Evolutionary conservation across 2,329 filamentous ascomycete genomes (phyloP), one percentile per base, ranked within the genome.

Genomic region (Epichloe bromicola): DNA sequence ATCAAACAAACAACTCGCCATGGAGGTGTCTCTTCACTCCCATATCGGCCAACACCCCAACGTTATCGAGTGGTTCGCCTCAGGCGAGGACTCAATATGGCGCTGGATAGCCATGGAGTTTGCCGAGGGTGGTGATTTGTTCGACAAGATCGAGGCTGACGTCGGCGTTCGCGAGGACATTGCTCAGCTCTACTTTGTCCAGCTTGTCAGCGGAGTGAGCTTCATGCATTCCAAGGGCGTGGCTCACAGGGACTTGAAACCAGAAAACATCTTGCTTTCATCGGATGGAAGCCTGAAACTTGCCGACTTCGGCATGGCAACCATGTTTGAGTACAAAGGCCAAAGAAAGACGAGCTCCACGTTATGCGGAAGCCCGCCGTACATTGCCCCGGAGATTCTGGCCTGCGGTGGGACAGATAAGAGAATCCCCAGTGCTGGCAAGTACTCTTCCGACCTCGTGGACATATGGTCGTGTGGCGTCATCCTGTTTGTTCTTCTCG

Each of bases 71-170:
- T 96, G 88, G 77, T 89, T 94, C 60, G 83, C 85, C 41, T 86
- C 84, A 2, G 91, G 89, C 50, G 88, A 96, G 66, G 90, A 98
- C 64, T 62, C 75, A 0, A 71, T 83, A 17, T 98, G 93, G 91
- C 81, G 86, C 59, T 98, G 93, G 93, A 95, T 98, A 59, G 91
- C 90, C 39, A 96, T 98, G 89, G 93, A 98, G 68, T 85, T 88
- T 58, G 93, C 93, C 44, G 88, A 94, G 60, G 93, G 93, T 41
- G 93, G 93, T 11, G 93, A 98, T 65, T 75, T 98, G 7, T 98
- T 98, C 67, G 93, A 98, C 80, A 98, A 98, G 74, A 97, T 98
- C 60, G 94, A 98, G 70, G 90, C 93, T 17, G 93, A 98, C 66
- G 87, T 91, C 43, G 93, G 93, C 46, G 88, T 97, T n/a, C 80